phyloP scores from a whole-genome alignment of 495 filamentous ascomycete species.

The Bacidia rubella region DNA sequence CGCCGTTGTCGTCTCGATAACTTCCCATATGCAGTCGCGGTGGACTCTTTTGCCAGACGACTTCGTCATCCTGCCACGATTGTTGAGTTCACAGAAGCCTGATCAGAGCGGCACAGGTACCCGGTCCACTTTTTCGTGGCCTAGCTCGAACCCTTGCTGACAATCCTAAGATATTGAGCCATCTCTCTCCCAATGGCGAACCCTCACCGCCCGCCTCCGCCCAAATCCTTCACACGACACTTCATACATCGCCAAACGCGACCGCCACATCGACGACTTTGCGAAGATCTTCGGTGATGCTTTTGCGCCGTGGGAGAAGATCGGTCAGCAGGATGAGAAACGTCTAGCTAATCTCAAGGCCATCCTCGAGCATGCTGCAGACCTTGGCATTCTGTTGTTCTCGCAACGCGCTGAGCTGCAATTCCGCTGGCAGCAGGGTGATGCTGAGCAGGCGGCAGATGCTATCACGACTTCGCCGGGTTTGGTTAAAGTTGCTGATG shows the following conservation, averaged over 20 bases:
- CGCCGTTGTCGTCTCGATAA: too few relatives aligned
- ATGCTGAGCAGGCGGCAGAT: too few relatives aligned
- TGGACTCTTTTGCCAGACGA: too few relatives aligned
- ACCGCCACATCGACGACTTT: conserved; percentile 5
- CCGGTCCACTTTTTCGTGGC: too few relatives aligned
- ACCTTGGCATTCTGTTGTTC: conserved; percentile 22
- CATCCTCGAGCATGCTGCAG: conserved; percentile 11
- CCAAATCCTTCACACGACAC: not conserved
- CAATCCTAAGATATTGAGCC: too few relatives aligned
- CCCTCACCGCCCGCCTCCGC: conserved; percentile 14
- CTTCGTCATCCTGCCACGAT: too few relatives aligned
- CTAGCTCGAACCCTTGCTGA: too few relatives aligned
- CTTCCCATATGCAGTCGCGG: too few relatives aligned
- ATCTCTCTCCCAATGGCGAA: conserved; percentile 24
- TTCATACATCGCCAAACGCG: not conserved
- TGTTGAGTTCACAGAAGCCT: too few relatives aligned
- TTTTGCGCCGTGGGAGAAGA: conserved; percentile 18
- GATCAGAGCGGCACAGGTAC: too few relatives aligned
- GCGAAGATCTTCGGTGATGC: conserved; percentile 15
- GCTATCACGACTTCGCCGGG: too few relatives aligned
- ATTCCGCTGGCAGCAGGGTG: not conserved
- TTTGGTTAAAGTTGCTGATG: too few relatives aligned
- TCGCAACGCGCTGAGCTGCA: conserved; percentile 14
- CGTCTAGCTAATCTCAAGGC: conserved; percentile 14
- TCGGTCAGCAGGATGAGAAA: conserved; percentile 8